Conservation (phyloP, 1,139 yeast species). For the Geotrichum fermentans region DNA sequence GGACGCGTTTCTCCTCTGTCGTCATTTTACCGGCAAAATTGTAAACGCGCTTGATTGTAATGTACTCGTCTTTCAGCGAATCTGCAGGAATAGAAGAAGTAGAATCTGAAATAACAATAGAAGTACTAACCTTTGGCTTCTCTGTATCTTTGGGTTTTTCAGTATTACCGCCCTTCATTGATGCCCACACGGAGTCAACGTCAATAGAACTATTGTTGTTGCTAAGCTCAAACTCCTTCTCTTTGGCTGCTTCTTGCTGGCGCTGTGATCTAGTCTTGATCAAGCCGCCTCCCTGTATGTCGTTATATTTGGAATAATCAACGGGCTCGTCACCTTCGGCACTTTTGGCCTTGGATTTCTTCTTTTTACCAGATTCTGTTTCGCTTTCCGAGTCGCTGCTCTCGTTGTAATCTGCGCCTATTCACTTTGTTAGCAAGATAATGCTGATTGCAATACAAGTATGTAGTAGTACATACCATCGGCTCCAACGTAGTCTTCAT, state of each 20-base stretch:
- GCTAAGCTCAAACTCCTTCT: slow-evolving; percentile 24
- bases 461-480: neutral
- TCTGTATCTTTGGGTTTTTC: slow-evolving; percentile 9
- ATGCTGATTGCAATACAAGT: neutral
- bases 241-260: slow-evolving; percentile 38
- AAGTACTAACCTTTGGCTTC: slow-evolving; percentile 5
- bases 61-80: slow-evolving; percentile 40
- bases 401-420: slow-evolving; percentile 20
- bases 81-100: slow-evolving; percentile 1
- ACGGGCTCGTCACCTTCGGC: slow-evolving; percentile 37
- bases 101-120: slow-evolving; percentile 8
- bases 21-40: slow-evolving; percentile 86
- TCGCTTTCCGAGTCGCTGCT: slow-evolving; percentile 23
- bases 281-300: slow-evolving; percentile 52
- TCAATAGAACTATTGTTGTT: slow-evolving; percentile 37
- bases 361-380: slow-evolving; percentile 22
- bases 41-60: slow-evolving; percentile 71
- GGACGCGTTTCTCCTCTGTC: slow-evolving; percentile 73
- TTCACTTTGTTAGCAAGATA: neutral
- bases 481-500: slow-evolving; percentile 48
- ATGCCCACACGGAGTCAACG: slow-evolving; percentile 52
- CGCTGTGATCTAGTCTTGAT: slow-evolving; percentile 56
- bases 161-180: slow-evolving; percentile 37
- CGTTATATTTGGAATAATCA: slow-evolving; percentile 38
- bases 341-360: slow-evolving; percentile 26